Conservation (phyloP, 139 green algal species). For the Micractinium sp. region DNA sequence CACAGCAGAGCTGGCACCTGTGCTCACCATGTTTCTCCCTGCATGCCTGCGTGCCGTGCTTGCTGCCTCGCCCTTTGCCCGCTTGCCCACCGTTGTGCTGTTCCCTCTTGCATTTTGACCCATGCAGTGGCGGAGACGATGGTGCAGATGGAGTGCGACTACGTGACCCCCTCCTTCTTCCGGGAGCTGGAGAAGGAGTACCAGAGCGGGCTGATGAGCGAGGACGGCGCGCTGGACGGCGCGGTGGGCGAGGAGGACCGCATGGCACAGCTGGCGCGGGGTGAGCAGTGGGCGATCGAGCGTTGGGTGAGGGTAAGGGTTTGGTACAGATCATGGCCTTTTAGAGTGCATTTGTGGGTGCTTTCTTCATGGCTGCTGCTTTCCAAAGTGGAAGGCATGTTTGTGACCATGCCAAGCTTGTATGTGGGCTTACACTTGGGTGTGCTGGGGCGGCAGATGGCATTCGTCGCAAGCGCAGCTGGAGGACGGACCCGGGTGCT, state of each 20-base stretch:
- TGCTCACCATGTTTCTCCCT: no score
- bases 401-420: no score
- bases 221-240: neutral
- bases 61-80: no score
- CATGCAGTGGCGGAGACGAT: slow-evolving; percentile 78
- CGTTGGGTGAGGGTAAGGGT: neutral
- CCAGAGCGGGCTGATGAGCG: neutral
- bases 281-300: neutral
- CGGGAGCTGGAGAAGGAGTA: slow-evolving; percentile 63
- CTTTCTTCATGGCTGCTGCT: no score
- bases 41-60: no score
- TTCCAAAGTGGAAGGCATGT: no score
- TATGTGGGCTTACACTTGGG: no score
- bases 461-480: no score
- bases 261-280: slow-evolving; percentile 24
- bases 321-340: neutral
- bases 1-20: no score
- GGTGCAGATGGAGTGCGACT: slow-evolving; percentile 91
- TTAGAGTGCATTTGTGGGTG: neutral
- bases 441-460: no score
- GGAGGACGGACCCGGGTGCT: no score
- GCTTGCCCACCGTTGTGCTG: neutral
- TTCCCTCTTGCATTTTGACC: neutral
- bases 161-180: slow-evolving; percentile 90
- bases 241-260: slow-evolving; percentile 2